A percentile compares a stretch with the other conserved stretches of the same genome.
phyloP scores from a whole-genome alignment of 306 rosid genomes.

The Myrica gale region DNA sequence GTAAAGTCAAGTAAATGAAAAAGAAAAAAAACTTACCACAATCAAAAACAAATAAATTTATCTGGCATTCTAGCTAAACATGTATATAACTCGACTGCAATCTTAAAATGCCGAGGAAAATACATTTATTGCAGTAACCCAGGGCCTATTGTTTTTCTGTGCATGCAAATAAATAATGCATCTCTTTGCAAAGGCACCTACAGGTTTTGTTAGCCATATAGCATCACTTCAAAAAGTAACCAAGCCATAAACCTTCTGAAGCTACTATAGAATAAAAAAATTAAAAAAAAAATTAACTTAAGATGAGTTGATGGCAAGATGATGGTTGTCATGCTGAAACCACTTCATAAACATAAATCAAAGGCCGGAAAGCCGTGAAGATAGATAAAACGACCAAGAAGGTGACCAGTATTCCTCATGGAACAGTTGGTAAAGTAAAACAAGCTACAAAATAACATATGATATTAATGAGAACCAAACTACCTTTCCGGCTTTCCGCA shows the following conservation, averaged over 20 bases:
- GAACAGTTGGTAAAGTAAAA: slow-evolving; percentile 5
- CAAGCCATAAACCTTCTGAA: not conserved
- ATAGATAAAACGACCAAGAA: not conserved
- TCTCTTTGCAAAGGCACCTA: not conserved
- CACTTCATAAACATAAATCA: not conserved
- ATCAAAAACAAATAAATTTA: not conserved
- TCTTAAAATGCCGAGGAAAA: not conserved
- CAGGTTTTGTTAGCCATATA: not conserved
- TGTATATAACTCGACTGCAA: too few species aligned
- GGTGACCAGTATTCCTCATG: slow-evolving; percentile 1
- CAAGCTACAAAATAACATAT: not conserved
- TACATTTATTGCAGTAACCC: too few species aligned
- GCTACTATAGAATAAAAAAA: not conserved
- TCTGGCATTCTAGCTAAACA: not conserved
- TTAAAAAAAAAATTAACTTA: not conserved
- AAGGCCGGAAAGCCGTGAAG: not conserved
- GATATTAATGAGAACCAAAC: slow-evolving; percentile 13
- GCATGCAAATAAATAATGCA: not conserved
- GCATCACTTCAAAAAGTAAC: not conserved
- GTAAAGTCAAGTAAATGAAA: not conserved
- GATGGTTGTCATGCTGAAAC: not conserved
- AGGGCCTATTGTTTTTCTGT: not conserved
- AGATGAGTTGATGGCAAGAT: not conserved
- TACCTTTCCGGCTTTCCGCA: slow-evolving; percentile 95
- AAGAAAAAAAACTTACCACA: not conserved